Evolutionary conservation across 805 yeast species (phyloP).

Genomic region (Naumovozyma baii): DNA sequence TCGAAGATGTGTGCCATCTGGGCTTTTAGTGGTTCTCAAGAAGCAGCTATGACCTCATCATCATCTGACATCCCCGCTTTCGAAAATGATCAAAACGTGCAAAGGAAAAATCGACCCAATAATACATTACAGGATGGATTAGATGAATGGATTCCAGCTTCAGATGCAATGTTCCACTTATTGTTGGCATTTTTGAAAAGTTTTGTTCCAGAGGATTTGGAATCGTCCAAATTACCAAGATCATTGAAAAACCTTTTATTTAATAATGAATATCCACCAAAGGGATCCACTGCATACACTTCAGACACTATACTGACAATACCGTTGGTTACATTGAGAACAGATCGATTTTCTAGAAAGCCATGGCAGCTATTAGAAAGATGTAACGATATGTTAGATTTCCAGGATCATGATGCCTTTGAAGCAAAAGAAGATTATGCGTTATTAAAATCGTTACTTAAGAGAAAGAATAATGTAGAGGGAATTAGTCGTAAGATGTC

Average conservation of each 20-base stretch:
- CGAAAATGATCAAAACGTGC: conserved; percentile 6
- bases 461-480: conserved; percentile 39
- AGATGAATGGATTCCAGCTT: conserved; percentile 67
- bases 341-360: conserved; percentile 36
- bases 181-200: conserved; percentile 68
- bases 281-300: conserved; percentile 30
- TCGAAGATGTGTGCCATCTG: conserved; percentile 77
- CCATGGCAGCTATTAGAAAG: conserved; percentile 53
- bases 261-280: conserved; percentile 69
- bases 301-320: conserved; percentile 41
- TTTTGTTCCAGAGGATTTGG: conserved; percentile 59
- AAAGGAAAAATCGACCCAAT: conserved; percentile 8
- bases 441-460: conserved; percentile 61
- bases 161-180: conserved; percentile 79
- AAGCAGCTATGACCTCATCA: conserved; percentile 15
- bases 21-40: conserved; percentile 56
- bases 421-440: conserved; percentile 72
- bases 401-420: conserved; percentile 60
- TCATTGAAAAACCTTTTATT: conserved; percentile 56
- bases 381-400: conserved; percentile 49
- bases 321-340: conserved; percentile 52
- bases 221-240: conserved; percentile 45
- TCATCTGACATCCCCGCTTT: conserved; percentile 11
- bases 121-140: conserved; percentile 58
- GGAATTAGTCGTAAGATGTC: conserved; percentile 58